A percentile compares a stretch with the other conserved stretches of the same genome.
These are phyloP conservation scores for Yamadazyma spencermartinsiae DNA, from an alignment of 1,139 yeast species.

Conservation along the genomic window DNA sequence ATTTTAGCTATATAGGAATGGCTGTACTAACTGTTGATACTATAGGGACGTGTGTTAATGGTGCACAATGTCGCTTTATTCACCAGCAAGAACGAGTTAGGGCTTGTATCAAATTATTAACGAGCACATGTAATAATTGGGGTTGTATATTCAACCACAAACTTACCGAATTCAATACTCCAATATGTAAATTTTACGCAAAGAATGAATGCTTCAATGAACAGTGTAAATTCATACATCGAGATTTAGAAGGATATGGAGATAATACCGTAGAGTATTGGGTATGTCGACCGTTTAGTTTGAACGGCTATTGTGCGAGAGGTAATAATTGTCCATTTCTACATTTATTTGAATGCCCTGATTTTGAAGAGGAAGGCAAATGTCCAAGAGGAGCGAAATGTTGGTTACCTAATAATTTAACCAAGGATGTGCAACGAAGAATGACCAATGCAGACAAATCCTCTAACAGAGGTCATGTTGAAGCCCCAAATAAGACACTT, in stretches of 20 bases:
- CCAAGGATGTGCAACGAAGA: constrained; percentile 29
- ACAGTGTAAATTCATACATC: constrained; percentile 56
- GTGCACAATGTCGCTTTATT: constrained; percentile 51
- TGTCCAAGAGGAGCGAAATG: constrained; percentile 57
- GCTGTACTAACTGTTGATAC: background rate
- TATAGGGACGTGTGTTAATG: constrained; percentile 55
- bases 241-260: constrained; percentile 20
- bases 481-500: constrained; percentile 8
- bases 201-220: constrained; percentile 54
- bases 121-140: constrained; percentile 47
- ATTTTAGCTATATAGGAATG: background rate
- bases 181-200: constrained; percentile 58
- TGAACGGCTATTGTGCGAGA: constrained; percentile 65
- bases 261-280: constrained; percentile 25
- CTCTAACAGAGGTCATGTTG: constrained; percentile 11
- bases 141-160: constrained; percentile 59
- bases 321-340: constrained; percentile 59
- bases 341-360: constrained; percentile 72
- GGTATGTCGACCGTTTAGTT: constrained; percentile 66
- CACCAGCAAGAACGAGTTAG: constrained; percentile 55
- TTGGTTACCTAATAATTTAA: constrained; percentile 45
- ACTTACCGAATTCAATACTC: constrained; percentile 62
- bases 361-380: constrained; percentile 57
- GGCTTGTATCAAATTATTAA: constrained; percentile 53
- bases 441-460: constrained; percentile 20